A percentile compares a stretch with the other conserved stretches of the same genome.
phyloP scores from a whole-genome alignment of 2,329 filamentous ascomycete species.

The Alternaria angustiovoidea region DNA sequence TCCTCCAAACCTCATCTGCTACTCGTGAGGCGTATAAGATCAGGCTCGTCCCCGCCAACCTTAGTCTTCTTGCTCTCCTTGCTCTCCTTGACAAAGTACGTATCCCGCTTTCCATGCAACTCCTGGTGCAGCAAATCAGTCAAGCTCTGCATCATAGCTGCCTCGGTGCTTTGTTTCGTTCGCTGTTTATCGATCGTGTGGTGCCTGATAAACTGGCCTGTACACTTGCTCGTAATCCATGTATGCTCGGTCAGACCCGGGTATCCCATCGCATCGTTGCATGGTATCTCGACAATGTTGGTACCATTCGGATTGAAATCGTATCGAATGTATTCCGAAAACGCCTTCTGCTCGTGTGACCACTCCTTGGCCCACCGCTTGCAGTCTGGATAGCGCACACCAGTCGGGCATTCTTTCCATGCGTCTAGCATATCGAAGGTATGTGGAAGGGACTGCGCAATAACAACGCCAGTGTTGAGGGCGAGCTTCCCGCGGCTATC shows the following conservation, averaged over 20 bases:
- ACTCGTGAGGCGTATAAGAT: not conserved
- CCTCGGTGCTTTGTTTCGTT: constrained; percentile 27
- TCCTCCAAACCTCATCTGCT: not conserved
- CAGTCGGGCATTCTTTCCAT: constrained; percentile 43
- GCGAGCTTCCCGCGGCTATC: constrained; percentile 48
- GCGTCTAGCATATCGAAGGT: constrained; percentile 41
- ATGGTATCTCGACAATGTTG: constrained; percentile 44
- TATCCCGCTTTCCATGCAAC: constrained; percentile 15
- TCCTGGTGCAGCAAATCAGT: constrained; percentile 20
- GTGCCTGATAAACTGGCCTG: constrained; percentile 39
- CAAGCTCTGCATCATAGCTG: constrained; percentile 24
- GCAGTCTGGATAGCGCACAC: constrained; percentile 38
- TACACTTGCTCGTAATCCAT: constrained; percentile 30
- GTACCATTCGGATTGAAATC: constrained; percentile 37
- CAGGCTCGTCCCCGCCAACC: not conserved
- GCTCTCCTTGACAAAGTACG: constrained; percentile 19
- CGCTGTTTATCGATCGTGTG: constrained; percentile 33
- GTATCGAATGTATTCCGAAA: constrained; percentile 46
- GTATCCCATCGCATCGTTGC: constrained; percentile 47
- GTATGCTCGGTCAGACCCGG: constrained; percentile 27
- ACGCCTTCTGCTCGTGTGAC: constrained; percentile 47
- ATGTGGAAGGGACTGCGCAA: constrained; percentile 44
- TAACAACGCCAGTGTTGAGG: constrained; percentile 53
- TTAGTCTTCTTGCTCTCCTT: constrained; percentile 4
- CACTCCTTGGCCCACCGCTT: constrained; percentile 37